Evolutionary conservation across 2,329 filamentous ascomycete genomes (phyloP).

Genomic region (Scytalidium sp.): DNA sequence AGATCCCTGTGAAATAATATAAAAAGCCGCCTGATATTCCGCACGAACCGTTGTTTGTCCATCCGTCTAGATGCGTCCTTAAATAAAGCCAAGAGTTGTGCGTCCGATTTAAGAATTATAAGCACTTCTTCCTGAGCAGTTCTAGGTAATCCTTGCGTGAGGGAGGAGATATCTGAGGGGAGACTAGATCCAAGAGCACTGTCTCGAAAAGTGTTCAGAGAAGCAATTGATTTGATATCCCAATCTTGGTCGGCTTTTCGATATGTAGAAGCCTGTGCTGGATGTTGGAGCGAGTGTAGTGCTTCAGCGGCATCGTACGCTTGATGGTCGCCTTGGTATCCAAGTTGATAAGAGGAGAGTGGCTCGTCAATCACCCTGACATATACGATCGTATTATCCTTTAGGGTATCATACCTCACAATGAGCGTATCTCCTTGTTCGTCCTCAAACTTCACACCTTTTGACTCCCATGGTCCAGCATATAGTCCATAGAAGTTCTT

Average conservation of each 20-base stretch:
- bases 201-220: not conserved
- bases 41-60: not conserved
- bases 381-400: conserved; percentile 88
- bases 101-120: not conserved
- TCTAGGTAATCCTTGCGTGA: not conserved
- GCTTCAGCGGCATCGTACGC: conserved; percentile 58
- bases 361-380: conserved; percentile 76
- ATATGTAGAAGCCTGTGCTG: conserved; percentile 43
- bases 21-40: conserved; percentile 1
- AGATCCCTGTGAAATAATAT: not conserved
- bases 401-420: conserved; percentile 93
- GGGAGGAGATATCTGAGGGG: not conserved
- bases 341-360: conserved; percentile 45
- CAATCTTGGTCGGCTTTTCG: not conserved
- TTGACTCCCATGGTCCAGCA: conserved; percentile 63
- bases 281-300: conserved; percentile 59
- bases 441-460: conserved; percentile 94
- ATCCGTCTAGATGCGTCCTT: not conserved
- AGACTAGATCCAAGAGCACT: not conserved
- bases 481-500: conserved; percentile 99
- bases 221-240: not conserved
- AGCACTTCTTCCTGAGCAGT: conserved; percentile 4
- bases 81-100: not conserved
- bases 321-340: conserved; percentile 48
- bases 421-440: conserved; percentile 86